Percentiles rank a stretch among this genome's conserved stretches.
Conservation (phyloP, 2,329 filamentous ascomycete genomes). For the Aspergillus brunneoviolaceus region DNA sequence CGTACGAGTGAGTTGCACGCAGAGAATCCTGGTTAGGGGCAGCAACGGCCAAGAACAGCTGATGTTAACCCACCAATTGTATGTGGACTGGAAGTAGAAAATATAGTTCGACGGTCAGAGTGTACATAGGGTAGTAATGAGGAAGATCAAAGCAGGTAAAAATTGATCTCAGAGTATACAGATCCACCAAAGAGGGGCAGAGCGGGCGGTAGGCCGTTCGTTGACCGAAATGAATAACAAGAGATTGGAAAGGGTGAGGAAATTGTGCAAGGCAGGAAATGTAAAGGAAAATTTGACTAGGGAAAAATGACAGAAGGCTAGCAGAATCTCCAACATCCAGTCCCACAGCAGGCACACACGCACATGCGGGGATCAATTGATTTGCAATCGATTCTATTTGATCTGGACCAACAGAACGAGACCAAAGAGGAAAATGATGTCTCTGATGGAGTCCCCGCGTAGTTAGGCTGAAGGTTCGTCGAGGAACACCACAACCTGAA, state of each 20-base stretch:
- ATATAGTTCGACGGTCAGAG: neutral
- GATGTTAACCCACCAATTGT: neutral
- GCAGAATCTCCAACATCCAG: neutral
- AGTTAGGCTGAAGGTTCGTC: neutral
- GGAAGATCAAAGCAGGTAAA: neutral
- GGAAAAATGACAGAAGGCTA: neutral
- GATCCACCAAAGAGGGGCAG: neutral
- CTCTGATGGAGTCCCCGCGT: neutral
- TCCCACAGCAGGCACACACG: neutral
- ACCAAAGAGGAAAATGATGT: neutral
- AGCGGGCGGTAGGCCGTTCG: neutral
- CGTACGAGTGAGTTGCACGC: neutral
- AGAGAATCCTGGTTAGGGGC: neutral
- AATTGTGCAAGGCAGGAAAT: neutral
- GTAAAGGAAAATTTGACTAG: neutral
- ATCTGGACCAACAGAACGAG: neutral
- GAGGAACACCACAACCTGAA: neutral
- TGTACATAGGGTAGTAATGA: slow-evolving; percentile 5
- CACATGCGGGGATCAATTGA: neutral
- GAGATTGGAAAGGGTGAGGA: neutral
- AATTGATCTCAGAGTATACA: neutral
- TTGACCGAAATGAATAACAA: neutral
- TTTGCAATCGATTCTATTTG: neutral
- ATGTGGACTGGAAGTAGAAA: neutral
- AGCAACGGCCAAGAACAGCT: neutral